phyloP scores from a whole-genome alignment of 495 filamentous ascomycete species.

The Schizothecium vesticola region DNA sequence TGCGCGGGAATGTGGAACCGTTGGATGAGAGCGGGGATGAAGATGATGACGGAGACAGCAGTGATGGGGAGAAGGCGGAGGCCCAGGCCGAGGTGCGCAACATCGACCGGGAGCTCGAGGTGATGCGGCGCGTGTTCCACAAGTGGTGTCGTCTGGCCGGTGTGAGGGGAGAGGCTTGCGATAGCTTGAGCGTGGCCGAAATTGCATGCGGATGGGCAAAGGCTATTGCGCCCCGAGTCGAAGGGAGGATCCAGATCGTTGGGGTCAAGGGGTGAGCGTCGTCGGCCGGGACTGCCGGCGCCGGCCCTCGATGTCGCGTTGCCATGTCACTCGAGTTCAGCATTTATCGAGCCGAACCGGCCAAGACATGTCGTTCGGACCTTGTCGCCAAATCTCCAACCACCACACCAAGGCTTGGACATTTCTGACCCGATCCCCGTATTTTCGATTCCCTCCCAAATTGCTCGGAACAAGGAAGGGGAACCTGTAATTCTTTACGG shows the following conservation, averaged over 20 bases:
- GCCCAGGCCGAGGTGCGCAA: conserved; percentile 27
- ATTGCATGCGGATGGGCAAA: conserved; percentile 71
- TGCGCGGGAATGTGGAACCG: conserved; percentile 24
- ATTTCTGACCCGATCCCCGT: background rate
- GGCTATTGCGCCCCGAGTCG: conserved; percentile 67
- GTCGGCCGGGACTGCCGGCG: background rate
- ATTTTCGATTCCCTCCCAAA: no score
- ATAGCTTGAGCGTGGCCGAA: conserved; percentile 48
- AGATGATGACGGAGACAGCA: conserved; percentile 7
- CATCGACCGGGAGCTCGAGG: conserved; percentile 34
- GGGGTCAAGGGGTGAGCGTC: background rate
- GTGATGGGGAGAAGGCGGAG: conserved; percentile 21
- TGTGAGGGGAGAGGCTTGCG: conserved; percentile 43
- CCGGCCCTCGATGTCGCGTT: background rate
- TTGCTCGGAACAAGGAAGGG: no score
- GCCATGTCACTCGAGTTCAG: background rate
- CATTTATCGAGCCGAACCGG: background rate
- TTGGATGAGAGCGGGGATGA: conserved; percentile 21
- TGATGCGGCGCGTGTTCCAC: conserved; percentile 56
- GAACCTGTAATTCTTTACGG: no score
- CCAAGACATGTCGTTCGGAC: background rate
- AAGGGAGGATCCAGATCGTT: conserved; percentile 61
- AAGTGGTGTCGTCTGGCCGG: conserved; percentile 74
- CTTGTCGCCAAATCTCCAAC: background rate
- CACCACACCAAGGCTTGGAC: background rate